Evolutionary conservation across 2,329 filamentous ascomycete genomes (phyloP).

Genomic region (Talaromyces verruculosus): DNA sequence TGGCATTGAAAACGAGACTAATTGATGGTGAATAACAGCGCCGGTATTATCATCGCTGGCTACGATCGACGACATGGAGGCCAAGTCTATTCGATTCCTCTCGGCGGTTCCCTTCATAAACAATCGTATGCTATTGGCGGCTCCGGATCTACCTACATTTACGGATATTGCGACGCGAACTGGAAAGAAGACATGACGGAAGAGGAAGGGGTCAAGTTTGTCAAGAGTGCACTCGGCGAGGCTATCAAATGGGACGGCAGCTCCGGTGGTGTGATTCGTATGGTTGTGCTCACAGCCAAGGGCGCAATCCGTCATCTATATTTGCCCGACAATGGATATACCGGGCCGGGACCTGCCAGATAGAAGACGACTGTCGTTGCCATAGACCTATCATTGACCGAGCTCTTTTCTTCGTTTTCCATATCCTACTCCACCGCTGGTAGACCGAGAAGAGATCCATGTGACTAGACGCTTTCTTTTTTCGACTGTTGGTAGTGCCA

Average conservation of each 20-base stretch:
- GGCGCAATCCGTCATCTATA: slow-evolving; percentile 94
- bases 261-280: slow-evolving; percentile 94
- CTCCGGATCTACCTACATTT: slow-evolving; percentile 98
- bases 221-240: slow-evolving; percentile 86
- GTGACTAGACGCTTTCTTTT: not conserved
- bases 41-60: slow-evolving; percentile 96
- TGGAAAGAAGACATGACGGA: slow-evolving; percentile 96
- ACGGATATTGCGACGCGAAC: slow-evolving; percentile 95
- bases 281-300: slow-evolving; percentile 90
- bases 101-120: slow-evolving; percentile 96
- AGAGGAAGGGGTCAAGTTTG: slow-evolving; percentile 83
- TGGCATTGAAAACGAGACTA: slow-evolving; percentile 2
- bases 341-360: slow-evolving; percentile 60
- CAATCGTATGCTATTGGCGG: slow-evolving; percentile 93
- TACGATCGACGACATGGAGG: slow-evolving; percentile 94
- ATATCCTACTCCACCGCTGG: not conserved
- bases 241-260: slow-evolving; percentile 99
- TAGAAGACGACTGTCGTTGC: slow-evolving; percentile 9
- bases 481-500: not conserved
- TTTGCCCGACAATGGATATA: slow-evolving; percentile 87
- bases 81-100: slow-evolving; percentile 94
- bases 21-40: slow-evolving; percentile 53
- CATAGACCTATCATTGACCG: slow-evolving; percentile 21
- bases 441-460: not conserved
- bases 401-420: slow-evolving; percentile 23